These are phyloP conservation scores for Chrysanthemum lavandulifolium DNA, from an alignment of 129 eudicot genomes.

Conservation along the genomic window DNA sequence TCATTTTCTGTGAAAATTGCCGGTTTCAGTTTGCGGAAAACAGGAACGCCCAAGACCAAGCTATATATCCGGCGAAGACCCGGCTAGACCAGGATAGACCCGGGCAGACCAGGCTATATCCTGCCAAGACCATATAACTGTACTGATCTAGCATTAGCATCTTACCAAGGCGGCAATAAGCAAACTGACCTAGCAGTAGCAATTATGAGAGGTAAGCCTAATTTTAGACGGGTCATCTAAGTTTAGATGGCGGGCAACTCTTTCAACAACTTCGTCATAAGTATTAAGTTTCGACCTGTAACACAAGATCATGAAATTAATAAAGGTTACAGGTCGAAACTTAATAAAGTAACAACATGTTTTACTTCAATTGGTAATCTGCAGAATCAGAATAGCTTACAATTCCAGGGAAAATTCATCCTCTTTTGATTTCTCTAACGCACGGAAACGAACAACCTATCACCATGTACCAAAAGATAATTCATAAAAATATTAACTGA, in stretches of 20 bases:
- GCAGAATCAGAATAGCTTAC: slow-evolving; percentile 35
- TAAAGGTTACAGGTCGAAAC: too few relatives aligned
- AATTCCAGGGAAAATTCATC: slow-evolving; percentile 71
- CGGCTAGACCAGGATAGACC: too few relatives aligned
- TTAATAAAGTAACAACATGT: not conserved
- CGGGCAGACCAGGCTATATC: too few relatives aligned
- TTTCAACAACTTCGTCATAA: slow-evolving; percentile 79
- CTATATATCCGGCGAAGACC: too few relatives aligned
- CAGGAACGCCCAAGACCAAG: too few relatives aligned
- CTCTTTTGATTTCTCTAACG: slow-evolving; percentile 75
- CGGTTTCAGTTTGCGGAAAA: too few relatives aligned
- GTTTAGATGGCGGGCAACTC: slow-evolving; percentile 57
- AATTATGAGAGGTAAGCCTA: slow-evolving; percentile 83
- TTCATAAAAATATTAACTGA: not conserved
- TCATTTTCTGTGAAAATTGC: too few relatives aligned
- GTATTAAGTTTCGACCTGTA: slow-evolving; percentile 71
- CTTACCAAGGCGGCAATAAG: too few relatives aligned
- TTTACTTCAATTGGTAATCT: not conserved
- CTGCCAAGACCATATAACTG: too few relatives aligned
- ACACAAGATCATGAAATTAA: not conserved
- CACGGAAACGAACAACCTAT: slow-evolving; percentile 73
- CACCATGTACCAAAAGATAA: not conserved
- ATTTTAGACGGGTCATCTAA: slow-evolving; percentile 73
- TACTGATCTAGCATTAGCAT: too few relatives aligned
- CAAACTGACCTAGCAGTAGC: too few relatives aligned